Evolutionary conservation across 1,284 basidiomycete species (phyloP).

Genomic region (Ceratobasidium papillatum): DNA sequence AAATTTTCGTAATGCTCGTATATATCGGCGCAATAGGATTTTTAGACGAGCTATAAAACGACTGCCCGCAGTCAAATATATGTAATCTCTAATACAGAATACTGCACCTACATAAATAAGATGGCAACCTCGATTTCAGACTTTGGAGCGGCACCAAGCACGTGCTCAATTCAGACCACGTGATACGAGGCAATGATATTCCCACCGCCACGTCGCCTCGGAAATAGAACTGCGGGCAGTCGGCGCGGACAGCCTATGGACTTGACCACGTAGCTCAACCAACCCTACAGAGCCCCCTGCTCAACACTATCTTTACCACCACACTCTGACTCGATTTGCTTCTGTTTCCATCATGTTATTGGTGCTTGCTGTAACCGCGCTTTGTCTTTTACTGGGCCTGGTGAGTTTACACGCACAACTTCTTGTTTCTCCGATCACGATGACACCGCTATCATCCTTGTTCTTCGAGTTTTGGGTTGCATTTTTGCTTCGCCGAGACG

Average conservation of each 20-base stretch:
- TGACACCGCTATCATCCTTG: conserved; percentile 85
- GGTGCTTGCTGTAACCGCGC: neutral
- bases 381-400: conserved; percentile 22
- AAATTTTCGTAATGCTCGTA: no score
- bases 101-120: no score
- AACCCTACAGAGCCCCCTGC: conserved; percentile 18
- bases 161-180: neutral
- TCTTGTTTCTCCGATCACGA: conserved; percentile 54
- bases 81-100: no score
- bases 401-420: neutral
- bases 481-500: conserved; percentile 58
- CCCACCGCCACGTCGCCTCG: conserved; percentile 38
- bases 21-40: no score
- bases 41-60: no score
- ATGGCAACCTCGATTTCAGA: no score
- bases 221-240: conserved; percentile 28
- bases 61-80: no score
- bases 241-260: conserved; percentile 27
- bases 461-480: conserved; percentile 79
- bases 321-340: neutral
- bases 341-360: conserved; percentile 8
- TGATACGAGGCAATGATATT: conserved; percentile 10
- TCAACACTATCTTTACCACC: conserved; percentile 29
- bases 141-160: no score
- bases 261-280: conserved; percentile 21